Base-by-base conservation (phyloP, 1,284 basidiomycete genomes). In the Pulveroboletus sp. region DNA sequence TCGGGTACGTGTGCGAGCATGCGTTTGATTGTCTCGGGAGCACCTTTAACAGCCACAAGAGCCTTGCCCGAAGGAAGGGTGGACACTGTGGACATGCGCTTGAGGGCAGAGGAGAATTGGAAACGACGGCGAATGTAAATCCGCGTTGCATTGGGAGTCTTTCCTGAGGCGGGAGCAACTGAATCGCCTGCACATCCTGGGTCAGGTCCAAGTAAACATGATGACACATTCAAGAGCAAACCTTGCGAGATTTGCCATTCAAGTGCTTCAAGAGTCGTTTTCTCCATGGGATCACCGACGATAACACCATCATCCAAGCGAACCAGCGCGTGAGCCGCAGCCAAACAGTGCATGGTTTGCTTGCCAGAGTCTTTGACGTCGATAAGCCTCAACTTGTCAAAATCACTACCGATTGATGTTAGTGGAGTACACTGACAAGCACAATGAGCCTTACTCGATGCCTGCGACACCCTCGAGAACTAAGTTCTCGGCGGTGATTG, bases 281-380 rank as follows among this genome's bases (percentile, higher is more conserved):
- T 96, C 75, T 99, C 96, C 96, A 99, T 99, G 0, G 97, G 96
- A 72, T 99, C 97, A 17, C 96, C 97, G 35, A 99, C 96, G 36
- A 97, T 80, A 1, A 87, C 89, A 5, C 94, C 96, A 68, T 98
- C 95, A 63, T 94, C 92, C 38, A 99, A 82, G 50, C 93, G 82
- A 22, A 99, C 96, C 5, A 99, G 80, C 0, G 97, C 96, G 69
- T 99, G 97, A 1, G 97, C 96, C 9, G 94, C 88, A 43, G 96
- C 96, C 15, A 99, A 85, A 55, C 94, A 93, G 0, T 93, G 78
- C 4, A 87, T 92, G 0, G 96, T 98, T 61, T 94, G 87, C 47
- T 84, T 81, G 3, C 82, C 78, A 10, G 89, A 85, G 51, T 91
- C 83, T 61, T 87, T 89, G 48, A 98, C 89, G 48, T 91, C 79